Evolutionary conservation across 805 yeast species (phyloP).

Genomic region (Kodamaea kaohsiungensis): DNA sequence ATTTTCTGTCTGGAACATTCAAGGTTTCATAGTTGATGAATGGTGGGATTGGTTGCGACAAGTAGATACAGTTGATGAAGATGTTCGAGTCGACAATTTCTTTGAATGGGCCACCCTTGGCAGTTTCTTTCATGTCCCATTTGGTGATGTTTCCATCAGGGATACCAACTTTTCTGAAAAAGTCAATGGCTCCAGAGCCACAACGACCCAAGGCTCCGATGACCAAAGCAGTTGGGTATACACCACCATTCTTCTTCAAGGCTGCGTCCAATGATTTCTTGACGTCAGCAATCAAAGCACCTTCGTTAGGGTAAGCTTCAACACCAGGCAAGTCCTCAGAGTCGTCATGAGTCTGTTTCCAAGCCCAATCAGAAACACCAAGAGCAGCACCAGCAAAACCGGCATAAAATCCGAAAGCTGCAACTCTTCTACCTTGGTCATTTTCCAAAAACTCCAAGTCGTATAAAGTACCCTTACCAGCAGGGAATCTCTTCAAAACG

Average conservation of each 20-base stretch:
- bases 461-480: conserved; percentile 86
- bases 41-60: conserved; percentile 92
- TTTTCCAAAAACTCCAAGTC: conserved; percentile 94
- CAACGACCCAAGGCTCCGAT: conserved; percentile 99
- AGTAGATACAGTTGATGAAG: conserved; percentile 93
- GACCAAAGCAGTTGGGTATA: conserved; percentile 75
- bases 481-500: conserved; percentile 84
- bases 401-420: conserved; percentile 99
- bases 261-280: conserved; percentile 59
- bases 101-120: conserved; percentile 94
- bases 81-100: conserved; percentile 88
- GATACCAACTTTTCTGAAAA: conserved; percentile 79
- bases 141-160: conserved; percentile 80
- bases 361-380: conserved; percentile 93
- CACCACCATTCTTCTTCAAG: conserved; percentile 55
- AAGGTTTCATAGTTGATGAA: conserved; percentile 72
- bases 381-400: conserved; percentile 99
- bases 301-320: conserved; percentile 80
- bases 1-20: conserved; percentile 66
- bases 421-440: conserved; percentile 96
- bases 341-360: conserved; percentile 74
- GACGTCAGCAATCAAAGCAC: conserved; percentile 70
- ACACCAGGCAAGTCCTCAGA: conserved; percentile 75
- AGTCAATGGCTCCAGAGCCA: conserved; percentile 94
- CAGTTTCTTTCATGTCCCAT: conserved; percentile 98